Conservation (phyloP, 345 rosid species). For the Eucalyptus paniculata region DNA sequence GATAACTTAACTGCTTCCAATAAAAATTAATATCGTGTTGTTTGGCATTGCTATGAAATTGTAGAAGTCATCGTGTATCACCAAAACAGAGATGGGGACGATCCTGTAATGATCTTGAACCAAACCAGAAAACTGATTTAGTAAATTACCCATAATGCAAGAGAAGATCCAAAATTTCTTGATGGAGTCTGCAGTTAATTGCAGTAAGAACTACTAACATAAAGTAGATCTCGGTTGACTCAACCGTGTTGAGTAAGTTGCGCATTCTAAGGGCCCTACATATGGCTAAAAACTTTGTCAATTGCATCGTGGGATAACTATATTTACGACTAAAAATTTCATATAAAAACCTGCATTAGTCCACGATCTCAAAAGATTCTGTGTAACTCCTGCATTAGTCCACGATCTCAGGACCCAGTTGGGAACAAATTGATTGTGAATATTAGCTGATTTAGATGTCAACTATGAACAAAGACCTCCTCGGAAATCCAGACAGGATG, state of each 20-base stretch:
- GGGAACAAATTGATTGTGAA: too few species aligned
- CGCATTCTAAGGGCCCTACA: background rate
- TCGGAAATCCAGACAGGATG: too few species aligned
- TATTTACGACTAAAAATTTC: too few species aligned
- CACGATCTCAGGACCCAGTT: rapidly evolving
- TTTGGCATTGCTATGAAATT: background rate
- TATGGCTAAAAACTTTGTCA: background rate
- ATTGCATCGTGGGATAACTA: background rate
- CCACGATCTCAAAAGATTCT: too few species aligned
- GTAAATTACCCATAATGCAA: constrained; percentile 91
- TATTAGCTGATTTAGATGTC: too few species aligned
- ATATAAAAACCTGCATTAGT: too few species aligned
- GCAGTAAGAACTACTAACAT: constrained; percentile 38
- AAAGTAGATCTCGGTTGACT: background rate
- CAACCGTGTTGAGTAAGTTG: too few species aligned
- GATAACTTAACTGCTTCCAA: too few species aligned
- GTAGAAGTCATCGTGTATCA: background rate
- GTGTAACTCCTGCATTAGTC: too few species aligned
- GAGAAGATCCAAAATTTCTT: background rate
- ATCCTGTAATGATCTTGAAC: constrained; percentile 70
- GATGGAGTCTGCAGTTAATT: too few species aligned
- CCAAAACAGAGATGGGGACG: constrained; percentile 98
- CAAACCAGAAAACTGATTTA: constrained; percentile 79
- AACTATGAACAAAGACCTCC: too few species aligned
- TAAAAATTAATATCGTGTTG: background rate